Evolutionary conservation across 1,284 basidiomycete species (phyloP), one percentile per base, ranked within the genome.

Genomic region (Ustilago tritici): DNA sequence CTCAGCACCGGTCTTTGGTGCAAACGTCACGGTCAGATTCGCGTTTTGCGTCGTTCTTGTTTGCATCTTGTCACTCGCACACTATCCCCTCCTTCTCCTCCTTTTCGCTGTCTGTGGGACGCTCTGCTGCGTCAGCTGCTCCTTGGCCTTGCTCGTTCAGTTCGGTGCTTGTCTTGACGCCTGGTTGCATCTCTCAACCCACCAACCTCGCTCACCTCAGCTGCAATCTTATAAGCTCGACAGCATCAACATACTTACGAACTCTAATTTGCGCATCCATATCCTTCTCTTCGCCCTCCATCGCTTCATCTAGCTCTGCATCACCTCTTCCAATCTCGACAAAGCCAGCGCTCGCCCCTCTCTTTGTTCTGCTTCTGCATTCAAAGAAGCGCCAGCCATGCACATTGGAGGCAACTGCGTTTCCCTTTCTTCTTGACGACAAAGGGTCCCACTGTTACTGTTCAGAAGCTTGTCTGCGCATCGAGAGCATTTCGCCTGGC

Each of bases 261-360:
- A 46, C 43, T 19, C 19, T 8, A n/a, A 19, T 46, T 19, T 46
- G 43, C 43, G 43, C 43, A 11, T 46, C 11, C 43, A 19, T 19
- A 4, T 46, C 43, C 40, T 41, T 46, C n/a, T 46, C 19, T 19
- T 34, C 17, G 28, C 28, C 28, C 56, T 34, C 50, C 60, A 31
- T 58, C 49, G 10, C 23, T 68, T 61, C 66, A 69, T 69, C 59
- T 63, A 50, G 32, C 8, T 36, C 19, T n/a, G 49, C 65, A 54
- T 38, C 43, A 12, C 40, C 43, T 34, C 7, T 32, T 15, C 43
- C 17, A 60, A 32, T 36, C 36, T 40, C 23, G 11, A 3, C 23
- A 47, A 12, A 50, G 32, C 35, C 36, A 17, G 31, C 57, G 43
- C 58, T 19, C 32, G 23, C 19, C 36, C 32, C 5, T 46, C 40